Base-by-base conservation (phyloP, 2,329 filamentous ascomycete species). In the Plectosphaerella plurivora region DNA sequence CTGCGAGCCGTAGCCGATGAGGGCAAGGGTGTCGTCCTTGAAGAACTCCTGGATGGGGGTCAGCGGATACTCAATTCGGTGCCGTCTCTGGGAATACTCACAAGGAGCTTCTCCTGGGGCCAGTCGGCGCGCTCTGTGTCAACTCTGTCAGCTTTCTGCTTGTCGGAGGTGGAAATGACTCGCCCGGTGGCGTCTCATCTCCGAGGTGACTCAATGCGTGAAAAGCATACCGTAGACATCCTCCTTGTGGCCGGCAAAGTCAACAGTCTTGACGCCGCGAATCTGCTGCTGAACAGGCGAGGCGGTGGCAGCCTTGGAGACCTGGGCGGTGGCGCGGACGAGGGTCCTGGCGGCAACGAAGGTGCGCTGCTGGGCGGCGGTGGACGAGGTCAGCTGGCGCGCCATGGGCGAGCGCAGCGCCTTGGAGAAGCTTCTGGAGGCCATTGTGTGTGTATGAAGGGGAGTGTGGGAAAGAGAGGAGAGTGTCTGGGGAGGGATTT, bases 11-110 rank as follows among this genome's bases (percentile, higher is more conserved):
- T 99, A 99, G 73, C 94, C 94, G 75, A 99, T 99, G 70, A 99
- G 88, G 70, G 94, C 94, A 66, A 99, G 90, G 63, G 93, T 97
- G 77, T 99, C 94, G 79, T 99, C 85, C 86, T 97, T 97, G 89
- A 99, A 99, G 87, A 93, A 99, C 61, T 97, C 91, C 89, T 96
- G 63, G 51, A 20, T 53, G 42, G 48, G 48, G 24, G 53, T 58
- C 37, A 58, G 56, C 36, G 48, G 33, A n/a, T n/a, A n/a, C n/a
- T n/a, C n/a, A n/a, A n/a, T n/a, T n/a, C n/a, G n/a, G n/a, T n/a
- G n/a, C n/a, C n/a, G n/a, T n/a, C n/a, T n/a, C n/a, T n/a, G n/a
- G 20, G 47, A 47, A 51, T 53, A 83, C 86, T 79, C 78, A 94
- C 90, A 72, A 94, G 81, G 72, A 99, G 91, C 88, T 96, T 97